Conservation (phyloP, 2,329 filamentous ascomycete species). For the Geosmithia putterillii region DNA sequence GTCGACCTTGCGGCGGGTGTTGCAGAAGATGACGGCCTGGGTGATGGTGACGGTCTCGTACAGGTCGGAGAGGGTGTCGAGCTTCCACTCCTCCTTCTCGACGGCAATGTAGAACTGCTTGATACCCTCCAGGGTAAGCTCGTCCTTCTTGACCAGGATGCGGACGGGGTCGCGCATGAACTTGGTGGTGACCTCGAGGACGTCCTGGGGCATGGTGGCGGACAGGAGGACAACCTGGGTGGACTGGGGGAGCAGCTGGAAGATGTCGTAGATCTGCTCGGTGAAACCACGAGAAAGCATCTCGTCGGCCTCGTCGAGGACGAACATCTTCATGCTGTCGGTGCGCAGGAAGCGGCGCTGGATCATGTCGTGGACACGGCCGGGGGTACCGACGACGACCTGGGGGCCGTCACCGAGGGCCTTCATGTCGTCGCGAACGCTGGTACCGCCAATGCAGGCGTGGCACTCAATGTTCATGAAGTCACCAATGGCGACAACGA, state of each 20-base stretch:
- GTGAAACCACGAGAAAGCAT: slow-evolving; percentile 99
- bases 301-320: slow-evolving; percentile 98
- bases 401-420: slow-evolving; percentile 91
- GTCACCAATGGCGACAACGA: slow-evolving; percentile 95
- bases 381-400: slow-evolving; percentile 94
- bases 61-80: slow-evolving; percentile 95
- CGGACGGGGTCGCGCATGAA: slow-evolving; percentile 99
- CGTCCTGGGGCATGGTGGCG: slow-evolving; percentile 97
- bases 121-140: slow-evolving; percentile 98
- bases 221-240: slow-evolving; percentile 98
- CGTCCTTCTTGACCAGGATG: slow-evolving; percentile 99
- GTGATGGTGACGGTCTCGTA: slow-evolving; percentile 99
- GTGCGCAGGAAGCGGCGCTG: slow-evolving; percentile 95
- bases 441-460: slow-evolving; percentile 97
- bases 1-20: slow-evolving; percentile 99
- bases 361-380: slow-evolving; percentile 99
- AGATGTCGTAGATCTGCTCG: slow-evolving; percentile 99
- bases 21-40: slow-evolving; percentile 99
- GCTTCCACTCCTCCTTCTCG: slow-evolving; percentile 99
- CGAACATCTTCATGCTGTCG: slow-evolving; percentile 98
- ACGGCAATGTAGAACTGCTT: slow-evolving; percentile 99
- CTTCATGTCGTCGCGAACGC: slow-evolving; percentile 97
- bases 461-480: slow-evolving; percentile 99
- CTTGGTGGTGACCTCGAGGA: slow-evolving; percentile 98
- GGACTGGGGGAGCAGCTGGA: slow-evolving; percentile 94